Conservation (phyloP, 345 rosid species). For the Lumnitzera littorea region DNA sequence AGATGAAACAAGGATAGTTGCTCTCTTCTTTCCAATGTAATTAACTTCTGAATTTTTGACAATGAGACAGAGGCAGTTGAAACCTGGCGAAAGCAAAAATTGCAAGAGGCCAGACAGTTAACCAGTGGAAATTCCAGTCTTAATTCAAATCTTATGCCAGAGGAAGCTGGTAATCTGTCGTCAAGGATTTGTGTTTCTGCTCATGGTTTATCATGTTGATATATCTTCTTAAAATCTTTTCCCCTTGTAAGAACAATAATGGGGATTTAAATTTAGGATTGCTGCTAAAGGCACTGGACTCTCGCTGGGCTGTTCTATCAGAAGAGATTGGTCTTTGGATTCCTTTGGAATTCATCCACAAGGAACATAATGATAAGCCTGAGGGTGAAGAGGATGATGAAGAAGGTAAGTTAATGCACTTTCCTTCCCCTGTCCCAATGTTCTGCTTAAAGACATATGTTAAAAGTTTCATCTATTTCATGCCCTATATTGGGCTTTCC, state of each 20-base stretch:
- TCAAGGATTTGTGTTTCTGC: conserved; percentile 1
- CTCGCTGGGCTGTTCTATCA: conserved; percentile 64
- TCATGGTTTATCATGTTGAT: conserved; percentile 1
- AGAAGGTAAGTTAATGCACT: conserved; percentile 37
- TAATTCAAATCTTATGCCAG: conserved; percentile 42
- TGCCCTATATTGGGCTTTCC: too few relatives aligned
- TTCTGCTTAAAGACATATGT: too few relatives aligned
- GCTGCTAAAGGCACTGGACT: conserved; percentile 66
- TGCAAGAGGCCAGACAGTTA: conserved; percentile 53
- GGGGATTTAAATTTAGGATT: conserved; percentile 31
- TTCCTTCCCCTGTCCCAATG: too few relatives aligned
- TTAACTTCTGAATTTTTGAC: too few relatives aligned
- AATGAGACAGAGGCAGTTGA: conserved; percentile 63
- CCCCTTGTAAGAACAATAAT: neutral
- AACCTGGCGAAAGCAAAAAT: conserved; percentile 80
- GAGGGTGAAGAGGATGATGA: conserved; percentile 53
- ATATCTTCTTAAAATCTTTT: neutral
- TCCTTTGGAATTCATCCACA: conserved; percentile 56
- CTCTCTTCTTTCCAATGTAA: too few relatives aligned
- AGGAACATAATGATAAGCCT: conserved; percentile 82
- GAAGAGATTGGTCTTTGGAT: conserved; percentile 92
- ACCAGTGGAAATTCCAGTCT: conserved; percentile 29
- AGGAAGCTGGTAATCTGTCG: conserved; percentile 62
- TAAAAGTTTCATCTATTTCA: too few relatives aligned
- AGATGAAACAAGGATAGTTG: too few relatives aligned